Evolutionary conservation across 768 basidiomycete genomes (phyloP).

Genomic region (Collybia nuda): DNA sequence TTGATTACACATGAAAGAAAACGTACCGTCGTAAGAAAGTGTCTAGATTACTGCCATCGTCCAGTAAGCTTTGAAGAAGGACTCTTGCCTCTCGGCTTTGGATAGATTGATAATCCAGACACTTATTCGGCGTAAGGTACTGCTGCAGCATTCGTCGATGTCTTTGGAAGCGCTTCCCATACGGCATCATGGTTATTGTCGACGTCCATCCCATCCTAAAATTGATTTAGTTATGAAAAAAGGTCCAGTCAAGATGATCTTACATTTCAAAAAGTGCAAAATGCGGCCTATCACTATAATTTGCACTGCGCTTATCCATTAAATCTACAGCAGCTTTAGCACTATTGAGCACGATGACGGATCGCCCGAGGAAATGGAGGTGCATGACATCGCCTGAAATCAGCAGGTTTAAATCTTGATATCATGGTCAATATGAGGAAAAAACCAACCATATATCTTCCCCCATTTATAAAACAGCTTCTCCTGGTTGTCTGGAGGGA

Average conservation of each 20-base stretch:
- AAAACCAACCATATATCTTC: constrained; percentile 28
- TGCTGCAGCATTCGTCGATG: constrained; percentile 19
- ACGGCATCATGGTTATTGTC: constrained; percentile 18
- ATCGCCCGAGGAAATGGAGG: constrained; percentile 21
- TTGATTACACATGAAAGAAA: not conserved
- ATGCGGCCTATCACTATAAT: constrained; percentile 23
- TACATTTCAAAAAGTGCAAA: constrained; percentile 18
- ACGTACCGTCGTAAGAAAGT: constrained; percentile 4
- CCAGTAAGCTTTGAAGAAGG: constrained; percentile 28
- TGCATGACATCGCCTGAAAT: constrained; percentile 22
- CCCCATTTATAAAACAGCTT: constrained; percentile 28
- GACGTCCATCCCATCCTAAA: constrained; percentile 14
- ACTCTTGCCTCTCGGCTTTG: constrained; percentile 28
- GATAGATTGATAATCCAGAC: constrained; percentile 22
- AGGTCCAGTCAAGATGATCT: constrained; percentile 5
- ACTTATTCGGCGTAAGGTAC: constrained; percentile 16
- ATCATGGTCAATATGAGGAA: too few relatives aligned
- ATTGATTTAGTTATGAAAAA: not conserved
- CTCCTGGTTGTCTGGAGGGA: constrained; percentile 27
- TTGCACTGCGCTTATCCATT: constrained; percentile 23
- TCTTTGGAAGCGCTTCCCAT: constrained; percentile 19
- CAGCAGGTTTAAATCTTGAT: too few relatives aligned
- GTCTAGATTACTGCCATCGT: constrained; percentile 15
- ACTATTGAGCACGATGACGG: constrained; percentile 22
- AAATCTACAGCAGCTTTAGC: constrained; percentile 24